Evolutionary conservation across 148 eudicot species (phyloP).

Genomic region (Vaccinium darrowii): DNA sequence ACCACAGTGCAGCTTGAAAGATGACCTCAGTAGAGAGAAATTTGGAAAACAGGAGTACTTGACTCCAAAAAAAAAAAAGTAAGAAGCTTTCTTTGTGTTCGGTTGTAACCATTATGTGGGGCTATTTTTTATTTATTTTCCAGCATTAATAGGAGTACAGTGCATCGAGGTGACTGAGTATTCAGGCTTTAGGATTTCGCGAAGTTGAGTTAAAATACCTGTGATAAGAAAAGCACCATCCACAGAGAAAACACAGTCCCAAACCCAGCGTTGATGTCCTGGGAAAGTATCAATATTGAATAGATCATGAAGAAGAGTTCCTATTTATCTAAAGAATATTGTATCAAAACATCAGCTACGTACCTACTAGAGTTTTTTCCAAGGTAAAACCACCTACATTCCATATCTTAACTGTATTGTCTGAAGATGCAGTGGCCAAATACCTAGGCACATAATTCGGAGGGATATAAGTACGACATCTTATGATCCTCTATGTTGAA

Average conservation of each 20-base stretch:
- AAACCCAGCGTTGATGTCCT: slow-evolving; percentile 99
- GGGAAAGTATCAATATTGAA: slow-evolving; percentile 21
- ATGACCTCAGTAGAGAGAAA: neutral
- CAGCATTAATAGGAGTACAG: neutral
- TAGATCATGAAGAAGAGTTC: slow-evolving; percentile 2
- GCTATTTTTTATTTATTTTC: neutral
- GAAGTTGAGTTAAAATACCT: slow-evolving; percentile 39
- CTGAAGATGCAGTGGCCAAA: slow-evolving; percentile 96
- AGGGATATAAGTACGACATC: neutral
- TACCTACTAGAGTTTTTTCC: slow-evolving; percentile 63
- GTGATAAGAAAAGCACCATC: slow-evolving; percentile 97
- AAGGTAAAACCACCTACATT: slow-evolving; percentile 77
- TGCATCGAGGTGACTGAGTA: neutral
- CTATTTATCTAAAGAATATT: neutral
- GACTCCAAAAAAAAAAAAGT: neutral
- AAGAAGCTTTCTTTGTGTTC: neutral
- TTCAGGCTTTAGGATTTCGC: neutral
- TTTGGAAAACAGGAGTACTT: neutral
- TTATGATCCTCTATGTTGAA: neutral
- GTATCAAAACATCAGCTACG: slow-evolving; percentile 2
- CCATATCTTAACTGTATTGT: slow-evolving; percentile 94
- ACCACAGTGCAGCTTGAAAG: neutral
- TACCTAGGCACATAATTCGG: slow-evolving; percentile 45
- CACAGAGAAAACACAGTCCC: slow-evolving; percentile 99
- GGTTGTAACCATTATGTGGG: neutral